Base-by-base conservation (phyloP, 176 grass and related monocot genomes). In the Alloteropsis semialata region DNA sequence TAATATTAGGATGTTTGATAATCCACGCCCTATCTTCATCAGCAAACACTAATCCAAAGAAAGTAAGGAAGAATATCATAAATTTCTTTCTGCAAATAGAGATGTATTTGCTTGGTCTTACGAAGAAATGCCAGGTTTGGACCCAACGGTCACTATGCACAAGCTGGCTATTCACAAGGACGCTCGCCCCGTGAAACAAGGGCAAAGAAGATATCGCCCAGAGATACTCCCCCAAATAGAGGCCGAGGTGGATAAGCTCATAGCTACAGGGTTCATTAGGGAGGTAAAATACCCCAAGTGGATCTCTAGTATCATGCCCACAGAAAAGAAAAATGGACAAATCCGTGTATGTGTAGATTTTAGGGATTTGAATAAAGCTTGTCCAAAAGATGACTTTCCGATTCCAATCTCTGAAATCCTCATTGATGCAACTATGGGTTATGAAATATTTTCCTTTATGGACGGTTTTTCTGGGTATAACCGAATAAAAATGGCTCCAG, bases 91-190 rank as follows among this genome's bases (percentile, higher is more conserved):
- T n/a, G n/a, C n/a, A n/a, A n/a, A n/a, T n/a, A n/a, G n/a, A n/a
- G n/a, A n/a, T n/a, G n/a, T n/a, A n/a, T n/a, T n/a, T n/a, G 64
- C 49, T 22, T 57, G 65, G 59, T 48, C 43, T 50, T 79, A 79
- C 16, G 43, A 79, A 24, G 76, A 65, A 65, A 79, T 79, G 76
- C 43, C 19, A 5, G 43, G 60, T 3, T 37, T 79, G 1, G 30
- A 50, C 12, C 77, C 30, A 6, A 0, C 0, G 0, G 13, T 65
- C 0, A 29, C 3, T 0, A 19, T 65, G 0, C 76, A 78, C 2
- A 42, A 19, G 13, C 27, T 78, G 3, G 29, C 7, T 4, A 6
- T 65, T 1, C 42, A 51, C 1, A 8, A 53, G 0, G 30, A 57
- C 3, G 8, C 18, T 1, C 11, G 12, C 0, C 44, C 2, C 0